Evolutionary conservation across 192 early-diverging fungal species (phyloP), one percentile per base, ranked within the genome.

Genomic region (Backusella liffmaniae): DNA sequence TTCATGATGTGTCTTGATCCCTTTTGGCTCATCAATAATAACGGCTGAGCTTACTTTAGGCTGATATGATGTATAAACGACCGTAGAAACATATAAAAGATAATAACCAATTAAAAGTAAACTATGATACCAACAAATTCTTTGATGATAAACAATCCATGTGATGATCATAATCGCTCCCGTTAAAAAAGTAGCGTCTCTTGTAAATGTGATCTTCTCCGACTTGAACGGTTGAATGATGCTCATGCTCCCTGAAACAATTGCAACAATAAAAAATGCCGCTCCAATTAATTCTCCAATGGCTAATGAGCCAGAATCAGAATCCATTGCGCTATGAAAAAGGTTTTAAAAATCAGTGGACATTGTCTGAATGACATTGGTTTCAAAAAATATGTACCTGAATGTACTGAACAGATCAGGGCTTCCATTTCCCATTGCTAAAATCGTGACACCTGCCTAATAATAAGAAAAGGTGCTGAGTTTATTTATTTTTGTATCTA

Each of bases 281-380:
- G 94, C 93, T 5, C 93, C 96, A 37, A 96, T 85, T 13, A 98
- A 88, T 77, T 97, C 95, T 15, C 97, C 96, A 23, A 98, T 85
- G 3, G 96, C 96, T 46, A 97, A 76, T 4, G 90, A 91, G 21
- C 90, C 91, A 56, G 91, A 91, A n/a, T 87, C 89, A 5, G 87
- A 86, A 7, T 85, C 78, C 53, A 93, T 88, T 5, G 93, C 92
- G n/a, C 89, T 94, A 62, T 34, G 53, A 30, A 4, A 18, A 18
- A 1, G 5, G 39, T 51, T 23, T n/a, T 6, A 15, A 69, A 21
- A 8, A 70, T 12, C 26, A 26, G 8, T 44, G 12, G 15, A 32
- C 2, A 32, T 32, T 32, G 2, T 32, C 32, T 32, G 32, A 32
- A 32, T 32, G 32, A 32, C 32, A 32, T 3, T 32, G 42, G 42